Percentiles rank a stretch among this genome's conserved stretches.
Conservation (phyloP, 1,284 basidiomycete species). For the Malassezia caprae region DNA sequence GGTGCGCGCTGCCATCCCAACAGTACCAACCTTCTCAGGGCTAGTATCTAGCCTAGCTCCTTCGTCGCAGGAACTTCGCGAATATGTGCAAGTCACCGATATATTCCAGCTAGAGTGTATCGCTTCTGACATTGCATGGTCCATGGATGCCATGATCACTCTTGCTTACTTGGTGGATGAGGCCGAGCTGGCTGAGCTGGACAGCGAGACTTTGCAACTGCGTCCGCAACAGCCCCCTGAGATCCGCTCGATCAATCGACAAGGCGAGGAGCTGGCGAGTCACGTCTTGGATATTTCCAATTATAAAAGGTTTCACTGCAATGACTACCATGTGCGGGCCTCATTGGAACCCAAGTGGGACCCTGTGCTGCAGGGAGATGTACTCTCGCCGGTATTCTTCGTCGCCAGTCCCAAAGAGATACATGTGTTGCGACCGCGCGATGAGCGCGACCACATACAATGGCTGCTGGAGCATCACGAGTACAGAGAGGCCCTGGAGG, state of each 20-base stretch:
- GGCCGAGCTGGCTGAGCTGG: constrained; percentile 25
- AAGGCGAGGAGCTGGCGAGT: constrained; percentile 76
- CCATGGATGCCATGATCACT: constrained; percentile 61
- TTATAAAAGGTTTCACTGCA: constrained; percentile 77
- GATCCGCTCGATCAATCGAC: constrained; percentile 75
- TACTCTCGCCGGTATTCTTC: constrained; percentile 54
- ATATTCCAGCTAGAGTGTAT: constrained; percentile 92
- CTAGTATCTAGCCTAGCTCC: neutral
- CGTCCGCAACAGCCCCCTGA: constrained; percentile 75
- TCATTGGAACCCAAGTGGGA: constrained; percentile 21
- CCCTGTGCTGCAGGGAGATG: neutral
- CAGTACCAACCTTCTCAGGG: constrained; percentile 8
- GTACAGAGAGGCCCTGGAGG: constrained; percentile 79
- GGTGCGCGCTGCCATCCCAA: constrained; percentile 14
- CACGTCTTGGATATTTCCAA: constrained; percentile 72
- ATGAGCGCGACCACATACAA: constrained; percentile 75
- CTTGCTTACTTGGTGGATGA: constrained; percentile 59
- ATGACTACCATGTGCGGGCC: constrained; percentile 68
- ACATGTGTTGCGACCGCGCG: constrained; percentile 72
- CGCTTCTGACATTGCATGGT: constrained; percentile 79
- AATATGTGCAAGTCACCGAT: constrained; percentile 69
- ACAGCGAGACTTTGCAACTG: constrained; percentile 55
- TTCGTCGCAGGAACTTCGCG: constrained; percentile 5
- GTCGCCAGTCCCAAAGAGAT: constrained; percentile 77
- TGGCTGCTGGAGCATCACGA: constrained; percentile 80